Conservation (phyloP, 257 asterid species). For the Forsythia viridissima region DNA sequence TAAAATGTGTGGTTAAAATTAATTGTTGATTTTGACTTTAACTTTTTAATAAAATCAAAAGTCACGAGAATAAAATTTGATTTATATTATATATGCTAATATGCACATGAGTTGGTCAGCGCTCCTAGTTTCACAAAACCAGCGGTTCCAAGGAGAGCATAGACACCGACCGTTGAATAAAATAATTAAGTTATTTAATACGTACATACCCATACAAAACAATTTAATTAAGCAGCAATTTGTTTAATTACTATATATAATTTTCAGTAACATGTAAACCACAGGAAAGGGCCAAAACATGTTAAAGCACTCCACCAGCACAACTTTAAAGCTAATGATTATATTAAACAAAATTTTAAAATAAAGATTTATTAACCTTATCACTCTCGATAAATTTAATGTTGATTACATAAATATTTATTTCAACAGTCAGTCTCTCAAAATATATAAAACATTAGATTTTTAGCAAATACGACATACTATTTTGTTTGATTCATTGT, state of each 20-base stretch:
- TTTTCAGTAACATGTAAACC: background rate
- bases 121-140: background rate
- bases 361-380: background rate
- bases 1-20: too few relatives aligned
- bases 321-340: background rate
- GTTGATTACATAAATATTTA: background rate
- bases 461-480: background rate
- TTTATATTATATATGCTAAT: too few relatives aligned
- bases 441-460: background rate
- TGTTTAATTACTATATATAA: background rate
- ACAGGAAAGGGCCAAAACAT: background rate
- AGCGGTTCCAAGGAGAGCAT: background rate
- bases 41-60: too few relatives aligned
- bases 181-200: background rate
- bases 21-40: too few relatives aligned
- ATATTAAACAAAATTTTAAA: background rate
- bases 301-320: background rate
- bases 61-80: too few relatives aligned
- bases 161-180: background rate
- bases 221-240: background rate
- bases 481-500: background rate
- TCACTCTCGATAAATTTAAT: background rate
- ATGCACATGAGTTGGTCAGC: background rate
- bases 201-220: background rate
- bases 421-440: background rate